Evolutionary conservation across 306 rosid genomes (phyloP).

Genomic region (Quercus ilex): DNA sequence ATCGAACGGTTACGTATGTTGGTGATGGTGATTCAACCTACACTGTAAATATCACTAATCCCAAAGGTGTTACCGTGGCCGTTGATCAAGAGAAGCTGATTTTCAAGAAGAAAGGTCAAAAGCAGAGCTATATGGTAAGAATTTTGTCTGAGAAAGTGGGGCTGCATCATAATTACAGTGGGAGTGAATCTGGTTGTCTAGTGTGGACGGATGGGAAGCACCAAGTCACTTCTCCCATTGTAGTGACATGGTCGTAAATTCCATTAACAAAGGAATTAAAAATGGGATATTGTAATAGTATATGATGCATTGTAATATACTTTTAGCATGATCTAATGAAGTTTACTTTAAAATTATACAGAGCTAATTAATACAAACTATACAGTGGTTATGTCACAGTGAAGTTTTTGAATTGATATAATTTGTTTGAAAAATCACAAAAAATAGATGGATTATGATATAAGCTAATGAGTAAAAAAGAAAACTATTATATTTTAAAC

Average conservation of each 20-base stretch:
- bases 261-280: neutral
- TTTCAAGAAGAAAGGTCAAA: constrained; percentile 6
- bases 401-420: too few relatives aligned
- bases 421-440: too few relatives aligned
- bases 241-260: neutral
- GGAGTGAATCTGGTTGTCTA: neutral
- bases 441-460: too few relatives aligned
- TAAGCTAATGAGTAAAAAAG: too few relatives aligned
- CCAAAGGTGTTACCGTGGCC: neutral
- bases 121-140: neutral
- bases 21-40: neutral
- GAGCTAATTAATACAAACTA: too few relatives aligned
- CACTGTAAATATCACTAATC: neutral
- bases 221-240: neutral
- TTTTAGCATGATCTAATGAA: too few relatives aligned
- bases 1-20: neutral
- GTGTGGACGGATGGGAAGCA: constrained; percentile 1
- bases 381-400: too few relatives aligned
- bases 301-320: too few relatives aligned
- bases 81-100: neutral
- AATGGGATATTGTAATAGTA: neutral
- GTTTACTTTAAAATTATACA: too few relatives aligned
- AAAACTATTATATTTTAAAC: too few relatives aligned
- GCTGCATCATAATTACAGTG: neutral
- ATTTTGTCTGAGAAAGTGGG: neutral